phyloP scores from a whole-genome alignment of 345 rosid species.

The Hibiscus trionum region DNA sequence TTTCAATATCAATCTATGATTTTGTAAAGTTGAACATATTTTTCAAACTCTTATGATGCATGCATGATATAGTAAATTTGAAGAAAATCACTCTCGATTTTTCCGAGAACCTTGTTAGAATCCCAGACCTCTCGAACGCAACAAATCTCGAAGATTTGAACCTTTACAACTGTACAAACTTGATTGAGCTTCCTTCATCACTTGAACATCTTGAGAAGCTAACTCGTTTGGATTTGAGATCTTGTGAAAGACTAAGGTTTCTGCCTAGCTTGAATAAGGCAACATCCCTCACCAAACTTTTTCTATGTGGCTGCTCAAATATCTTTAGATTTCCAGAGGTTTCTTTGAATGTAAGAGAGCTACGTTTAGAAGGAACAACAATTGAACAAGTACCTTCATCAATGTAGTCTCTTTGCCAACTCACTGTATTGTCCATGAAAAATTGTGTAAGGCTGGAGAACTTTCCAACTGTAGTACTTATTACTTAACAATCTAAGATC shows the following conservation, averaged over 20 bases:
- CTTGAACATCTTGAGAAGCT: neutral
- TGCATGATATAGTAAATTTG: slow-evolving; percentile 2
- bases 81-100: neutral
- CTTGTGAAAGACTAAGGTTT: neutral
- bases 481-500: neutral
- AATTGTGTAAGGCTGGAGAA: neutral
- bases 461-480: neutral
- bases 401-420: neutral
- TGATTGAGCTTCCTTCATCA: neutral
- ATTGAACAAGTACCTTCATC: slow-evolving; percentile 26
- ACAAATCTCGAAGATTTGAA: neutral
- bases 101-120: neutral
- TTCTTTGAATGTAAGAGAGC: slow-evolving; percentile 12
- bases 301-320: slow-evolving; percentile 18
- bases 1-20: neutral
- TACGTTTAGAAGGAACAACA: slow-evolving; percentile 15
- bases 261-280: slow-evolving; percentile 6
- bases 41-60: neutral
- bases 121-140: neutral
- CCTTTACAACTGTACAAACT: neutral
- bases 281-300: neutral
- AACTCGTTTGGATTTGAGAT: neutral
- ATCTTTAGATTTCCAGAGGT: slow-evolving; percentile 19
- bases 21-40: neutral
- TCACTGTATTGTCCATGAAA: neutral